Percentiles rank a stretch among this genome's conserved stretches.
These are phyloP conservation scores for Penicillium brasilianum DNA, from an alignment of 2,329 filamentous ascomycete species.

Conservation along the genomic window DNA sequence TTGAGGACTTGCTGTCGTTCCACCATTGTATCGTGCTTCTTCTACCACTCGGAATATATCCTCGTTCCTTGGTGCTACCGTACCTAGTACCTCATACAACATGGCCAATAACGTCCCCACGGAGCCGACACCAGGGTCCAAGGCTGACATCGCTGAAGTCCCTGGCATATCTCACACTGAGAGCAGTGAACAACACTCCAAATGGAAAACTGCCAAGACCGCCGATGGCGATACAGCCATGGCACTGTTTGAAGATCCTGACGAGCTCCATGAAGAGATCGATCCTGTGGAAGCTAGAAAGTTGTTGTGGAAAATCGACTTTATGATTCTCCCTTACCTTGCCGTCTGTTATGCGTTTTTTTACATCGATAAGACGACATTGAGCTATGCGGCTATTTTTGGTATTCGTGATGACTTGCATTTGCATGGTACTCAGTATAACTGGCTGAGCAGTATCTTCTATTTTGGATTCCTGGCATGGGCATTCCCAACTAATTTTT, in stretches of 20 bases:
- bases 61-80: background rate
- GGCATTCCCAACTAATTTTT: constrained; percentile 61
- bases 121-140: constrained; percentile 23
- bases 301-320: constrained; percentile 62
- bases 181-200: constrained; percentile 26
- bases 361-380: constrained; percentile 59
- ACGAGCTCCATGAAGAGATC: constrained; percentile 54
- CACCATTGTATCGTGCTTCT: no score
- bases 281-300: constrained; percentile 54
- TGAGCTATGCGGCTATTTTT: constrained; percentile 69
- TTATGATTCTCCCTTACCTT: constrained; percentile 63
- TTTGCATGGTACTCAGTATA: constrained; percentile 64
- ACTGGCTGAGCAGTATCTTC: constrained; percentile 61
- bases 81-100: background rate
- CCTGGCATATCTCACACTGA: constrained; percentile 38
- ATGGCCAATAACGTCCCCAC: constrained; percentile 23
- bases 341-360: constrained; percentile 61
- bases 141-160: constrained; percentile 29
- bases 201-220: constrained; percentile 37
- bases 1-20: background rate
- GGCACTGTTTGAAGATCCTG: constrained; percentile 55
- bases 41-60: no score
- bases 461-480: constrained; percentile 62
- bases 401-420: constrained; percentile 64
- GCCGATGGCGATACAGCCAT: constrained; percentile 57